These are phyloP conservation scores for Elaeagnus macrophylla DNA, from an alignment of 306 rosid species.

Conservation along the genomic window DNA sequence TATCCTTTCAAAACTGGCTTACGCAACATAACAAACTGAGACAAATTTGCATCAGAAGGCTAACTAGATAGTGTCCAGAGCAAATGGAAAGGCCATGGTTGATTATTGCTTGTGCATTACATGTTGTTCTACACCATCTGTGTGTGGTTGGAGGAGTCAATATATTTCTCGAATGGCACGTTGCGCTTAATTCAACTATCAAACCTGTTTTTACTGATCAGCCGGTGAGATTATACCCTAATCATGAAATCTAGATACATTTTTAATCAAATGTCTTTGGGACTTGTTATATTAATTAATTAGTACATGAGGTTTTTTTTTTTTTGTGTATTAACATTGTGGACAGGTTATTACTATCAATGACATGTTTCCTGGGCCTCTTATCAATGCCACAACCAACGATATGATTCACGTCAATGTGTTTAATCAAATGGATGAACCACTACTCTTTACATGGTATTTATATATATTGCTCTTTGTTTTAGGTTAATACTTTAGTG, in stretches of 20 bases:
- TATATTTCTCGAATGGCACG: conserved; percentile 48
- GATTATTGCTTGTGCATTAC: conserved; percentile 9
- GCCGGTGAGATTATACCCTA: conserved; percentile 22
- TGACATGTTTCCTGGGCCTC: conserved; percentile 70
- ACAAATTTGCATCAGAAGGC: too few species aligned
- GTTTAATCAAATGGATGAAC: conserved; percentile 42
- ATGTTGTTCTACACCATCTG: conserved; percentile 12
- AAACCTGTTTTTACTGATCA: conserved; percentile 35
- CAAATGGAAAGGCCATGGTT: too few species aligned
- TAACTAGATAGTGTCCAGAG: too few species aligned
- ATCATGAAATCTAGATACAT: background rate
- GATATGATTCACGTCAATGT: conserved; percentile 46
- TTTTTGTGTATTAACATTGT: background rate
- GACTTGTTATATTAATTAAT: background rate
- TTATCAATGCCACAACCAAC: conserved; percentile 53
- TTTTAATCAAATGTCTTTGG: background rate
- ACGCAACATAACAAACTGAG: too few species aligned
- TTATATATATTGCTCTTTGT: background rate
- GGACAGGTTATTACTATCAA: conserved; percentile 58
- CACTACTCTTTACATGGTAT: conserved; percentile 58
- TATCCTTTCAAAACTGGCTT: too few species aligned
- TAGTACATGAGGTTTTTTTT: background rate
- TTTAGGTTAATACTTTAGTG: too few species aligned
- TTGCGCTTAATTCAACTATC: conserved; percentile 19
- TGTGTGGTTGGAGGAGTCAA: conserved; percentile 19